phyloP scores from a whole-genome alignment of 148 eudicot species.

The Amaranthus hypochondriacus region DNA sequence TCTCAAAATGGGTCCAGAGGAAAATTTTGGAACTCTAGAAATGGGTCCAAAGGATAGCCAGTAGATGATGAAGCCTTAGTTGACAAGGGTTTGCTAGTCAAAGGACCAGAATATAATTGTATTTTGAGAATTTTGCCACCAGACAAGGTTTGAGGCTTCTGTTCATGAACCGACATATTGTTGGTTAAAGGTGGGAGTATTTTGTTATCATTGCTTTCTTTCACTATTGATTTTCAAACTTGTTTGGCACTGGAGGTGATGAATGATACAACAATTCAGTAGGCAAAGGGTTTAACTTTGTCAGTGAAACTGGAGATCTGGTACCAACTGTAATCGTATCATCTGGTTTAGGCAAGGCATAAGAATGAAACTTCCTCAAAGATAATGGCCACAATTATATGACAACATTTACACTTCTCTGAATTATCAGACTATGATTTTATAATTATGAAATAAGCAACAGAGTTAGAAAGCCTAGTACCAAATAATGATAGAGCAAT shows the following conservation, averaged over 20 bases:
- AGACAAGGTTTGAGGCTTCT: constrained; percentile 29
- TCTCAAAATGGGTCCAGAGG: constrained; percentile 48
- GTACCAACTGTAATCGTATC: constrained; percentile 39
- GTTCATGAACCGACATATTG: constrained; percentile 30
- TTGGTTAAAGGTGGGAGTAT: constrained; percentile 52
- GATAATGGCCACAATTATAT: too few species aligned
- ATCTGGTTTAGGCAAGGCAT: constrained; percentile 77
- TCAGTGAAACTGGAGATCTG: constrained; percentile 29
- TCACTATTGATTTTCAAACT: constrained; percentile 46
- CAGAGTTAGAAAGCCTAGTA: neutral
- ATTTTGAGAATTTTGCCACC: constrained; percentile 42
- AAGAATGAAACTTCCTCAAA: constrained; percentile 38
- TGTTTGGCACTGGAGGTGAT: constrained; percentile 39
- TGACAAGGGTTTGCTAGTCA: constrained; percentile 45
- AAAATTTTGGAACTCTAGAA: constrained; percentile 35
- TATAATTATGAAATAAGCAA: too few species aligned
- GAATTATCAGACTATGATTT: too few species aligned
- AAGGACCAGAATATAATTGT: constrained; percentile 72
- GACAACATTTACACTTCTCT: too few species aligned
- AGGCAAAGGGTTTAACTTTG: constrained; percentile 30
- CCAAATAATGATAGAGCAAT: neutral
- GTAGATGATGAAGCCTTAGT: constrained; percentile 32
- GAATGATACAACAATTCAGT: constrained; percentile 40
- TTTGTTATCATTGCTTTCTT: constrained; percentile 49
- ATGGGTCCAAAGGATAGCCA: constrained; percentile 28